Base-by-base conservation (phyloP, 495 filamentous ascomycete species). In the Sphaerosporella brunnea region DNA sequence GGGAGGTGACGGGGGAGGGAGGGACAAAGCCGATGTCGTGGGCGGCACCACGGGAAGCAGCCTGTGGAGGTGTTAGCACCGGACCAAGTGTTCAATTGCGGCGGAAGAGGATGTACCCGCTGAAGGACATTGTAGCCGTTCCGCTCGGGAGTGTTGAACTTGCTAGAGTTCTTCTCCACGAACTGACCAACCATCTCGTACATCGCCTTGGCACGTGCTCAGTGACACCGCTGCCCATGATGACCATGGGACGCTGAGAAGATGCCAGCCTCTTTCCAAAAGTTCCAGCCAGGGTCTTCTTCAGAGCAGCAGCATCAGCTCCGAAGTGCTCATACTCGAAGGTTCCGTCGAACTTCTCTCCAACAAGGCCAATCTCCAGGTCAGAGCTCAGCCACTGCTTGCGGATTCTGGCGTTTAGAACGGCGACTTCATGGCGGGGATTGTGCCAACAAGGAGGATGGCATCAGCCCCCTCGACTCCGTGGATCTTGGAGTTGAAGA, bases 341-440 rank as follows among this genome's bases (percentile, higher is more conserved):
- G 30, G 84, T 97, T 37, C 82, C 83, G 3, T 93, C 75, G 64
- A 90, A 97, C 16, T 77, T 62, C 66, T 95, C 84, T 50, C 90
- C 90, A 45, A 97, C 79, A 50, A 96, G 75, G 48, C 82, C 90
- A 54, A 97, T 72, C 61, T 95, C 80, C 20, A 97, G 74, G 61
- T 97, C 87, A 25, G 90, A 94, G 51, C 88, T 80, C 32, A 97
- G 69, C 78, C 88, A 97, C 63, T 95, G 90, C 68, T 97, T 97
- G 50, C 90, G 73, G 57, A 97, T 97, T 50, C 90, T 80, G 40
- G 88, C 87, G 60, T 97, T 97, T 18, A 97, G 71, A 48, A 85
- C 82, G 35, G 90, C 84, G 37, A 90, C 90, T 66, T 97, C 90
- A 53, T 88, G 80, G 46, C 90, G 78, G 23, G 90, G 82, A 67